These are phyloP conservation scores for Ustilago vetiveriae DNA, from an alignment of 1,284 basidiomycete species.

Conservation along the genomic window DNA sequence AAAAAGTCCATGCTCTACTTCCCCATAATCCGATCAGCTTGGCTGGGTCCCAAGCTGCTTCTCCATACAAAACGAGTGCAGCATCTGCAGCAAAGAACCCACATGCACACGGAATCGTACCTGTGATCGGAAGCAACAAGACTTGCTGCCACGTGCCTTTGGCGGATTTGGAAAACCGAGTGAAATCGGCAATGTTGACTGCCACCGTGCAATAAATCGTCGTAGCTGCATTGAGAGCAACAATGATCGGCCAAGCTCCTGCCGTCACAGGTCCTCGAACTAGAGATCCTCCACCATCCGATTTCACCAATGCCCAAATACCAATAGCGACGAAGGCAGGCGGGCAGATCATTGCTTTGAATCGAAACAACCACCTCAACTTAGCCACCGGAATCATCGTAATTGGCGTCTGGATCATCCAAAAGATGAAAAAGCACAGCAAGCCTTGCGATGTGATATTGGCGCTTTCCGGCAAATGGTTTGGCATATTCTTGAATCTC, in stretches of 20 bases:
- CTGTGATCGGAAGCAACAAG: slow-evolving; percentile 22
- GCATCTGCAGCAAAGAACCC: slow-evolving; percentile 34
- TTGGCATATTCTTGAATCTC: slow-evolving; percentile 21
- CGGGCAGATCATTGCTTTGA: slow-evolving; percentile 27
- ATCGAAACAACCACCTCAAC: slow-evolving; percentile 24
- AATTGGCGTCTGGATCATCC: slow-evolving; percentile 24
- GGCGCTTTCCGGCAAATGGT: slow-evolving; percentile 17
- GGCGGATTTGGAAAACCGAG: slow-evolving; percentile 15
- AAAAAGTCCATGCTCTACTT: slow-evolving; percentile 14
- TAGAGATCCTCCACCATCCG: slow-evolving; percentile 9
- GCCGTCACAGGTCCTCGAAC: slow-evolving; percentile 24
- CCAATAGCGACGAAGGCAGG: slow-evolving; percentile 28
- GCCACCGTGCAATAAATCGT: slow-evolving; percentile 31
- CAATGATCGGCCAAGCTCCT: slow-evolving; percentile 24
- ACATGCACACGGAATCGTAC: slow-evolving; percentile 24
- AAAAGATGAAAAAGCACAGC: slow-evolving; percentile 32
- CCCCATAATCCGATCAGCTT: slow-evolving; percentile 18
- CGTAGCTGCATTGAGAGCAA: slow-evolving; percentile 19
- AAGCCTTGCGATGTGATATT: slow-evolving; percentile 23
- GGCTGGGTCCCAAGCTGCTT: slow-evolving; percentile 25
- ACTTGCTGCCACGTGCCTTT: slow-evolving; percentile 34
- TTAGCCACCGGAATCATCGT: slow-evolving; percentile 25
- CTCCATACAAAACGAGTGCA: slow-evolving; percentile 17
- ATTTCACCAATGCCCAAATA: slow-evolving; percentile 23
- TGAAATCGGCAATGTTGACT: slow-evolving; percentile 33